Percentiles rank a stretch among this genome's conserved stretches.
These are phyloP conservation scores for Vigna radiata DNA, from an alignment of 306 rosid species.

Conservation along the genomic window DNA sequence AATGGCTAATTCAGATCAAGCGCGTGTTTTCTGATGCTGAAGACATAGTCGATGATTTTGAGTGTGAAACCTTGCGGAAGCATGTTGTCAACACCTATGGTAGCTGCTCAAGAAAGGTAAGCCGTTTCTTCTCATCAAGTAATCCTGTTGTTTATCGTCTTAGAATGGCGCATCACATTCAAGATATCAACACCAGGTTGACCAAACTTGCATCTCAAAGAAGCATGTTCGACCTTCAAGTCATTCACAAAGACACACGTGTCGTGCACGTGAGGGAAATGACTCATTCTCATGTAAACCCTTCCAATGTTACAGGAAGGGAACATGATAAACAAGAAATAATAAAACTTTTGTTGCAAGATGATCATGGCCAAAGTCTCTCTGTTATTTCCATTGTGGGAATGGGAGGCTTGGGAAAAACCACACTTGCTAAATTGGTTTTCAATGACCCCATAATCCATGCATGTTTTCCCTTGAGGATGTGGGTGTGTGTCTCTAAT, in stretches of 20 bases:
- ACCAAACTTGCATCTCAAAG: not conserved
- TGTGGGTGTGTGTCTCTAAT: slow-evolving; percentile 10
- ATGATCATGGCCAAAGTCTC: not conserved
- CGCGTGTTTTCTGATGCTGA: not conserved
- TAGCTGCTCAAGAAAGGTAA: not conserved
- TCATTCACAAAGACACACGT: not conserved
- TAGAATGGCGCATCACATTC: not conserved
- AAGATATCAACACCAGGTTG: not conserved
- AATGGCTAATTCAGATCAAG: not conserved
- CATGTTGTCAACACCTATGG: not conserved
- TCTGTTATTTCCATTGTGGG: slow-evolving; percentile 18
- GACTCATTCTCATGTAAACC: not conserved
- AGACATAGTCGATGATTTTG: not conserved
- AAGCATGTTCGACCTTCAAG: not conserved
- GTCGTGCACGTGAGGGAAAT: not conserved
- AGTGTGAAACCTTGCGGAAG: not conserved
- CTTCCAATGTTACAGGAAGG: not conserved
- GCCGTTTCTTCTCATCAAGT: not conserved
- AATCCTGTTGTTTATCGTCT: not conserved
- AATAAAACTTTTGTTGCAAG: not conserved
- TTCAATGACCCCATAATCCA: not conserved
- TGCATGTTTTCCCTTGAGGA: not conserved
- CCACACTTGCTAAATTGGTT: not conserved
- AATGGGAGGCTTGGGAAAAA: slow-evolving; percentile 3
- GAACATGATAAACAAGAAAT: not conserved